Percentiles rank a stretch among this genome's conserved stretches.
Conservation (phyloP, 2,329 filamentous ascomycete genomes). For the Verticillium nubilum region DNA sequence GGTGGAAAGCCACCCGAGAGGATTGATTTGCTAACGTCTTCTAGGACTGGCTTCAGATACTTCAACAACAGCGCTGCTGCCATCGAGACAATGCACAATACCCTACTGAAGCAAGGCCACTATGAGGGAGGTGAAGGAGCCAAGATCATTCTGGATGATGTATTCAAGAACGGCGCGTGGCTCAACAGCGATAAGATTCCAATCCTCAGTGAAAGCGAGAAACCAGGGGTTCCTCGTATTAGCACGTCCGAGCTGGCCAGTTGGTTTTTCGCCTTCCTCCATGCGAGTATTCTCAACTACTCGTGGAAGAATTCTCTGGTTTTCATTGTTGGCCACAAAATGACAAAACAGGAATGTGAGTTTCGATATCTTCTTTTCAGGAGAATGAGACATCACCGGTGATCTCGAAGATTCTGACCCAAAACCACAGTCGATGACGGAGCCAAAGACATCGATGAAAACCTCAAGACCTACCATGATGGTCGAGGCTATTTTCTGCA, state of each 20-base stretch:
- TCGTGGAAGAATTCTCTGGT: not conserved
- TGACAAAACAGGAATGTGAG: not conserved
- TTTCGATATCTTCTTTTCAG: not conserved
- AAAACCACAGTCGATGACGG: not conserved
- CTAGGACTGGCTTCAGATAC: not conserved
- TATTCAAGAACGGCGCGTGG: not conserved
- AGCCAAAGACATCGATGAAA: not conserved
- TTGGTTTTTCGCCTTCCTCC: not conserved
- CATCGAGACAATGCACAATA: not conserved
- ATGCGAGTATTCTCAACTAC: not conserved
- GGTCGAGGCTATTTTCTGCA: not conserved
- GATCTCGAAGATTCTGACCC: not conserved
- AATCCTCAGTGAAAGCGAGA: not conserved
- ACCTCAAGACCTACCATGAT: not conserved
- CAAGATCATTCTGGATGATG: not conserved
- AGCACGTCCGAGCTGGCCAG: not conserved
- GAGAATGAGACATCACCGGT: not conserved
- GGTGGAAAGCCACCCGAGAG: not conserved
- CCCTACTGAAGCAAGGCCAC: not conserved
- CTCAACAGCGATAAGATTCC: not conserved
- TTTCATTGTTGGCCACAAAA: not conserved
- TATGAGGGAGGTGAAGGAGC: not conserved
- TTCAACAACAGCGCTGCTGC: not conserved
- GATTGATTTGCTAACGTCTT: not conserved
- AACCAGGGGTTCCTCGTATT: not conserved